phyloP scores from a whole-genome alignment of 495 filamentous ascomycete species.

The Neurospora sp. region DNA sequence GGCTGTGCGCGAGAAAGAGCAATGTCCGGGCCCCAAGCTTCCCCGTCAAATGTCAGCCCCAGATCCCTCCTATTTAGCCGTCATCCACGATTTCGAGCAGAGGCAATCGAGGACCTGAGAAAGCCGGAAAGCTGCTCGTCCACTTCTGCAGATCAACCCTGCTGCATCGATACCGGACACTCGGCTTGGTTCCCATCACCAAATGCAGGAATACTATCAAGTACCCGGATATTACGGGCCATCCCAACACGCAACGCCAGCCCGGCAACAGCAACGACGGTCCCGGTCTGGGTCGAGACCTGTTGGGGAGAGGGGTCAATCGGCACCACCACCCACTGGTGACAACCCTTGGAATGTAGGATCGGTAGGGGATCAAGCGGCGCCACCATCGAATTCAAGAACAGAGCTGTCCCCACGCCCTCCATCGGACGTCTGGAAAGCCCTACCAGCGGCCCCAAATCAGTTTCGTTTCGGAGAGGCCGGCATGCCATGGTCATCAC shows the following conservation, averaged over 20 bases:
- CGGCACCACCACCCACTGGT: conserved; percentile 34
- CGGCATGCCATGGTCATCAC: conserved; percentile 33
- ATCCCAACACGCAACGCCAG: conserved; percentile 2
- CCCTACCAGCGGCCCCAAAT: conserved; percentile 28
- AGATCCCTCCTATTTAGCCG: conserved; percentile 32
- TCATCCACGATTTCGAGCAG: conserved; percentile 22
- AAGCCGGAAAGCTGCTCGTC: neutral
- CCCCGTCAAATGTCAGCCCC: conserved; percentile 33
- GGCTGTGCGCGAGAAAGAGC: conserved; percentile 20
- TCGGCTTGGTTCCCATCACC: conserved; percentile 9
- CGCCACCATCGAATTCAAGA: neutral
- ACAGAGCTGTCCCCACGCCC: neutral
- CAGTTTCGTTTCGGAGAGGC: conserved; percentile 37
- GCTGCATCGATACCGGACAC: neutral
- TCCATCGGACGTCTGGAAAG: conserved; percentile 21
- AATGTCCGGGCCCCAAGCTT: conserved; percentile 15
- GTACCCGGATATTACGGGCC: neutral
- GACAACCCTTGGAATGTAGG: conserved; percentile 34
- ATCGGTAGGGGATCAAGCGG: conserved; percentile 1
- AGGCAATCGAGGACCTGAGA: conserved; percentile 18
- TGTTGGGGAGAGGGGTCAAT: conserved; percentile 31
- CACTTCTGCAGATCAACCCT: neutral
- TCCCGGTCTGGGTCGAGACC: conserved; percentile 20
- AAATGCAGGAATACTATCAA: conserved; percentile 25
- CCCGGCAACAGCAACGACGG: conserved; percentile 14